Evolutionary conservation across 805 yeast genomes (phyloP), one percentile per base, ranked within the genome.

Genomic region (Saccharomycopsis schoenii): DNA sequence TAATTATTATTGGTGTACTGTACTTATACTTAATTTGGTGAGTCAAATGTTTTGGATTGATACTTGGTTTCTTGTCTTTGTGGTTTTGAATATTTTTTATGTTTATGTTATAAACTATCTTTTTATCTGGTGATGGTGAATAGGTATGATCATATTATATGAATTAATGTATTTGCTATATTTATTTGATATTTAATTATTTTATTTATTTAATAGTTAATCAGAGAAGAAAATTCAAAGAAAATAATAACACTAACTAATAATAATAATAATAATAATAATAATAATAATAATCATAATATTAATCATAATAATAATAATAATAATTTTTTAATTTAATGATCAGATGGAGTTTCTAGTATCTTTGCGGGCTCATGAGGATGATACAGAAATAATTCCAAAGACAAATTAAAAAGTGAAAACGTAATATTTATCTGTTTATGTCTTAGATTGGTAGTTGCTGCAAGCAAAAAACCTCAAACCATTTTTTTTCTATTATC

Each of bases 161-260:
- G 52, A 24, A 47, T 24, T 24, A 21, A 11, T 24, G 25, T 47
- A 47, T 12, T 47, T 47, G 52, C 52, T 47, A 47, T 47, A 47
- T 47, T 47, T 47, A 47, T 47, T 47, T 47, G 52, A 47, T 47
- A 47, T 47, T 47, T 47, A 47, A 47, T 47, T 47, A 47, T 21
- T 42, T 47, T 47, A 47, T 47, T 47, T 47, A 47, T 24, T 47
- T 47, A 25, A 47, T 47, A 47, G 52, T 47, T 47, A 47, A 47
- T 47, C 52, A 47, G 52, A 47, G 52, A 47, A 47, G 34, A 47
- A 41, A 47, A 47, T 47, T 25, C 15, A 47, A 47, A 47, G 52
- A 47, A 12, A 29, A 29, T 29, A 29, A 29, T 29, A 29, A 29
- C 6, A 29, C 34, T 29, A 29, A 29, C n/a, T n/a, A n/a, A n/a